These are phyloP conservation scores for Stagonosporopsis chrysanthemi DNA, from an alignment of 2,329 filamentous ascomycete genomes.

Conservation along the genomic window DNA sequence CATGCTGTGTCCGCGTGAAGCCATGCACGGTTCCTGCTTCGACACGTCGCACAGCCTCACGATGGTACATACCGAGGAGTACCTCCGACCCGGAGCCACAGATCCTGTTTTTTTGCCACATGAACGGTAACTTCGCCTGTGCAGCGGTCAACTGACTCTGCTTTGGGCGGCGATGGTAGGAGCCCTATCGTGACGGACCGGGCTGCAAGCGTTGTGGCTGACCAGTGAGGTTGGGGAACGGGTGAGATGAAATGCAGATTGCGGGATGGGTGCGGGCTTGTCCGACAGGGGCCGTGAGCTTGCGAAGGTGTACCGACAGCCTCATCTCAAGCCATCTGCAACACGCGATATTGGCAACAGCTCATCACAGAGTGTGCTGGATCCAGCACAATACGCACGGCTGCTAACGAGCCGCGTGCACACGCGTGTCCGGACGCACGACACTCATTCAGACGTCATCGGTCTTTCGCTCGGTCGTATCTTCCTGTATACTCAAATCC, in stretches of 20 bases:
- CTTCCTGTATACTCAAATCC: constrained; percentile 15
- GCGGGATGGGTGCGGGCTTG: constrained; percentile 17
- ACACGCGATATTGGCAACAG: constrained; percentile 34
- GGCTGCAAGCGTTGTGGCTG: constrained; percentile 26
- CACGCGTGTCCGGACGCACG: constrained; percentile 11
- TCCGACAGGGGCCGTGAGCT: constrained; percentile 11
- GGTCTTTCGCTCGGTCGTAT: constrained; percentile 14
- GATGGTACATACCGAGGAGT: constrained; percentile 17
- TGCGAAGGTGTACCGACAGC: constrained; percentile 22
- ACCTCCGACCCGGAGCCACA: constrained; percentile 3
- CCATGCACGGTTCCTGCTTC: constrained; percentile 20
- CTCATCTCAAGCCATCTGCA: constrained; percentile 35
- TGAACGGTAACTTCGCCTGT: constrained; percentile 17
- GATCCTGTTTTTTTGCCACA: constrained; percentile 20
- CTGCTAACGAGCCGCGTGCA: constrained; percentile 26
- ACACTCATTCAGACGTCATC: constrained; percentile 18
- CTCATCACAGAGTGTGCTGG: constrained; percentile 16
- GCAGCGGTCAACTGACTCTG: constrained; percentile 26
- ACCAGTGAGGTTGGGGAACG: constrained; percentile 17
- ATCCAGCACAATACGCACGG: constrained; percentile 25
- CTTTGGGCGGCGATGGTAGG: constrained; percentile 26
- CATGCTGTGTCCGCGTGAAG: constrained; percentile 29
- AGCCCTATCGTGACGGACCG: constrained; percentile 24
- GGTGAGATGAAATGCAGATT: constrained; percentile 18
- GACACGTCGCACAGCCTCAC: constrained; percentile 27